Percentiles rank a stretch among this genome's conserved stretches.
Conservation (phyloP, 352 stramenopile genomes). For the Phytophthora melonis region DNA sequence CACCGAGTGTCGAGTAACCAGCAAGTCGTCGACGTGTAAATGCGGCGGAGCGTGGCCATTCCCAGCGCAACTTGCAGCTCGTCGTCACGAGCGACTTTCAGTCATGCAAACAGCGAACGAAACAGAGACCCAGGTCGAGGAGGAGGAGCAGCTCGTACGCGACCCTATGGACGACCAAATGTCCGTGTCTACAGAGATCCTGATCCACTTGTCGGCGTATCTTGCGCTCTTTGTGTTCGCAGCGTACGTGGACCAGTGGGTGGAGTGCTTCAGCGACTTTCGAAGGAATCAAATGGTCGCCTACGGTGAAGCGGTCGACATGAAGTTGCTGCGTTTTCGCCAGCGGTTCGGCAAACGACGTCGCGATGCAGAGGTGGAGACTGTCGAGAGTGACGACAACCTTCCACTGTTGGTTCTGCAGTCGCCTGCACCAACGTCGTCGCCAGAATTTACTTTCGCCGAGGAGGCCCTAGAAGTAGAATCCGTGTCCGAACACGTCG, state of each 20-base stretch:
- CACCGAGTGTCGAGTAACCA: slow-evolving; percentile 73
- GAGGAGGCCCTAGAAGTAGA: slow-evolving; percentile 5
- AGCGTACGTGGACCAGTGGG: slow-evolving; percentile 46
- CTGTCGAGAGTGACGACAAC: slow-evolving; percentile 26
- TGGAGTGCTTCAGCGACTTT: slow-evolving; percentile 50
- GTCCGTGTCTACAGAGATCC: neutral
- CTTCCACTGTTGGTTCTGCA: slow-evolving; percentile 25
- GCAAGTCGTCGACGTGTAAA: slow-evolving; percentile 56
- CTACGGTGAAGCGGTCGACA: slow-evolving; percentile 29
- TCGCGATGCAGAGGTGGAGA: slow-evolving; percentile 16
- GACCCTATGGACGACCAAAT: neutral
- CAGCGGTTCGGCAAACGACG: slow-evolving; percentile 39
- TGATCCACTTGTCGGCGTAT: slow-evolving; percentile 20
- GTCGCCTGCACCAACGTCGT: slow-evolving; percentile 26
- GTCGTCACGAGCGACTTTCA: slow-evolving; percentile 35
- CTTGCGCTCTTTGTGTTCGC: slow-evolving; percentile 48
- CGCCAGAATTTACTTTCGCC: slow-evolving; percentile 27
- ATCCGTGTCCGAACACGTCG: slow-evolving; percentile 12
- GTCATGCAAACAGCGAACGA: slow-evolving; percentile 19
- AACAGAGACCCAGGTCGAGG: slow-evolving; percentile 13
- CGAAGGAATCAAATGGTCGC: slow-evolving; percentile 47
- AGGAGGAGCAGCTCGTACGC: slow-evolving; percentile 14
- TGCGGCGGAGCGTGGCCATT: slow-evolving; percentile 51
- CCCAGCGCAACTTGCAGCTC: neutral
- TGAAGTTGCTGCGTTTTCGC: slow-evolving; percentile 35